Base-by-base conservation (phyloP, 2,329 filamentous ascomycete genomes). In the Penicillium sp. region DNA sequence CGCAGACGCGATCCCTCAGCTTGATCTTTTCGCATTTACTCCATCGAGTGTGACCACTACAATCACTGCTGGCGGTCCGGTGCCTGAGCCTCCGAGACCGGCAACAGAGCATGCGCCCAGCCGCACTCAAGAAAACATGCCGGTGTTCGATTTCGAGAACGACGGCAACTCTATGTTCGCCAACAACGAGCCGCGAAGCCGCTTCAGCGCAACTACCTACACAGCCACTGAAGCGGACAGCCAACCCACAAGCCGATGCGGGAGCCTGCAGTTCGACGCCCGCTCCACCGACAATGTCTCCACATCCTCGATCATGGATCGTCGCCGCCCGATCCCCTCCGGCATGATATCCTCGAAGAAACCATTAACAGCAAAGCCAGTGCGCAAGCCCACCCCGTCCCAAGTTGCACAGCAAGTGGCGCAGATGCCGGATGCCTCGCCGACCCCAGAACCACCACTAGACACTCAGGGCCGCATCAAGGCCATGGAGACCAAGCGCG, bases 401-500 rank as follows among this genome's bases (percentile, higher is more conserved):
- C 58, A 70, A 50, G 52, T 57, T 14, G 49, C 61, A 18, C 59
- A 44, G 53, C 59, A 69, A 48, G 51, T 57, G 12, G 49, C 60
- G n/a, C 60, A 46, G 52, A 56, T 53, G 18, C 44, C 55, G 13
- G 52, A 62, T 6, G 77, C 87, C 0, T 82, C 83, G 28, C 77
- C 76, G 19, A 76, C 81, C 9, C 84, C 81, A 3, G 83, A 88
- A 65, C 66, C 77, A 16, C 73, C 55, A 9, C 51, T 53, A 12
- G 55, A 78, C 52, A 75, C 81, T 2, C 75, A 79, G 30, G 83
- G 86, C 63, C 84, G 84, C 25, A 80, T 92, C 13, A 78, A 81
- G 9, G 76, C 79, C 52, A 76, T 93, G 19, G 81, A 86, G 61
- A 81, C 83, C 4, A 80, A 82, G 60, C 79, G 88, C 27, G 77